These are phyloP conservation scores for Ophiostoma sp. DNA, from an alignment of 2,329 filamentous ascomycete genomes.

Conservation along the genomic window DNA sequence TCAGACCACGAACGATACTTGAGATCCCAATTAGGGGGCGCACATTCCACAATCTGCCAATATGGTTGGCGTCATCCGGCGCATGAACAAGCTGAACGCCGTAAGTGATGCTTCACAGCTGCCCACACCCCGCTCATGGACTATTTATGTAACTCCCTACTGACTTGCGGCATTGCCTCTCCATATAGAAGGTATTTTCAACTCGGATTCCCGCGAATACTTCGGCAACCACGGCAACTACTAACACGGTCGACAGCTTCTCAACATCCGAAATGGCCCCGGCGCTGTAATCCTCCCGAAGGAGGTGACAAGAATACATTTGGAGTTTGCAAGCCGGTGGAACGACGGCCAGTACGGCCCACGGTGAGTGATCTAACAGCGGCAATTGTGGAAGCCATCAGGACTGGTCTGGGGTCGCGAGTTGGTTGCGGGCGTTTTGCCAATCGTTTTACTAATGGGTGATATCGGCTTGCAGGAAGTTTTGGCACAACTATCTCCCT, in stretches of 20 bases:
- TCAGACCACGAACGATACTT: neutral
- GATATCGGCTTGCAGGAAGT: conserved; percentile 61
- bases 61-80: conserved; percentile 56
- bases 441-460: neutral
- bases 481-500: conserved; percentile 81
- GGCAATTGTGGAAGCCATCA: neutral
- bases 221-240: too few relatives aligned
- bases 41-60: conserved; percentile 27
- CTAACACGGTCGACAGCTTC: conserved; percentile 53
- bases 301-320: conserved; percentile 71
- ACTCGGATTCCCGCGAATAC: neutral
- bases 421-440: neutral
- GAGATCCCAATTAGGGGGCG: neutral
- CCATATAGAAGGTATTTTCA: conserved; percentile 45
- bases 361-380: conserved; percentile 50
- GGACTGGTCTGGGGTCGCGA: neutral
- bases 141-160: neutral
- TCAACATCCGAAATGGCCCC: conserved; percentile 74
- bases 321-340: conserved; percentile 66
- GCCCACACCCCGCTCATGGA: neutral
- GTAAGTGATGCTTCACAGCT: conserved; percentile 51
- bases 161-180: conserved; percentile 3
- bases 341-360: conserved; percentile 71
- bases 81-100: conserved; percentile 71
- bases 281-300: conserved; percentile 80